Evolutionary conservation across 2,329 filamentous ascomycete species (phyloP).

Genomic region (Dactylellina parvicollis): DNA sequence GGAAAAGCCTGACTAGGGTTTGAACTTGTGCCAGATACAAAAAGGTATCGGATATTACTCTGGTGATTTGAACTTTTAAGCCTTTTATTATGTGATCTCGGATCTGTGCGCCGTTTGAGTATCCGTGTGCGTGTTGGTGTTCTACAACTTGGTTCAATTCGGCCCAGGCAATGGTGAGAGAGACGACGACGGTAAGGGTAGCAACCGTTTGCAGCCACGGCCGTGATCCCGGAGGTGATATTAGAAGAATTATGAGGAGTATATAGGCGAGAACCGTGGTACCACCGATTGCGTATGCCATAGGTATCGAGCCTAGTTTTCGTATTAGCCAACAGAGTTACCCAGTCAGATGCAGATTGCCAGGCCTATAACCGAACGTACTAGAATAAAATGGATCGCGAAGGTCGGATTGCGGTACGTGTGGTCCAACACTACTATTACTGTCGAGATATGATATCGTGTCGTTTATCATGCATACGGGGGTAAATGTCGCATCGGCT

Average conservation of each 20-base stretch:
- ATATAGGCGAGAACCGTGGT: slow-evolving; percentile 92
- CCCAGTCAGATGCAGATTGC: not conserved
- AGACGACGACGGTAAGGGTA: slow-evolving; percentile 78
- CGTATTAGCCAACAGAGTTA: not conserved
- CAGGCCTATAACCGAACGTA: not conserved
- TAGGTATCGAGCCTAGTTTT: slow-evolving; percentile 74
- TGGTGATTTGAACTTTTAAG: slow-evolving; percentile 85
- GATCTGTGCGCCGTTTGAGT: slow-evolving; percentile 79
- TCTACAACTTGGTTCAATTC: slow-evolving; percentile 89
- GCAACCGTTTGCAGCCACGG: slow-evolving; percentile 92
- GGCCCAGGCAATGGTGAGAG: slow-evolving; percentile 89
- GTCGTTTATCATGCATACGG: slow-evolving; percentile 66
- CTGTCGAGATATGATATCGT: slow-evolving; percentile 62
- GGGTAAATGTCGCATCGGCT: slow-evolving; percentile 70
- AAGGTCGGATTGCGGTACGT: slow-evolving; percentile 71
- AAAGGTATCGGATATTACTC: slow-evolving; percentile 94
- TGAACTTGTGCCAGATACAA: slow-evolving; percentile 97
- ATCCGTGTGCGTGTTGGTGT: slow-evolving; percentile 79
- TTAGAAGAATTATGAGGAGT: slow-evolving; percentile 90
- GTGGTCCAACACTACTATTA: slow-evolving; percentile 59
- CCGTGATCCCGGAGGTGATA: slow-evolving; percentile 91
- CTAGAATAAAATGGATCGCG: slow-evolving; percentile 92
- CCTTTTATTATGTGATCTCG: slow-evolving; percentile 83
- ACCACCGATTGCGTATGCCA: slow-evolving; percentile 90
- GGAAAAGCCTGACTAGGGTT: slow-evolving; percentile 93